phyloP scores from a whole-genome alignment of 495 filamentous ascomycete species.

The Filosporella fistucella region DNA sequence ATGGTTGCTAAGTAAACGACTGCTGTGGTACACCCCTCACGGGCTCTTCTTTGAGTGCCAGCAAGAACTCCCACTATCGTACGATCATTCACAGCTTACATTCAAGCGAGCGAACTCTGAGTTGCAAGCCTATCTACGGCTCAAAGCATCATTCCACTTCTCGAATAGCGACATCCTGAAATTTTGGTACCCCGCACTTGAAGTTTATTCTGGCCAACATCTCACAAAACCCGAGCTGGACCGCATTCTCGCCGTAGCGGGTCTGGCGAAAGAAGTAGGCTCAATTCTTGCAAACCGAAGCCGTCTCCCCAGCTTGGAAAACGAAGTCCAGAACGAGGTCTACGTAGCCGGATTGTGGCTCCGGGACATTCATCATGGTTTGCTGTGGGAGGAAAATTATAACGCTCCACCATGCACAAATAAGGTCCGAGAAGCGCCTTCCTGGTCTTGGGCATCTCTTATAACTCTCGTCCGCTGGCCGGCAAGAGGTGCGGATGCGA shows the following conservation, averaged over 20 bases:
- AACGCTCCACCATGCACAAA: neutral
- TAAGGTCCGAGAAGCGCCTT: neutral
- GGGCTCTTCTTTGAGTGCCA: neutral
- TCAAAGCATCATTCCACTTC: slow-evolving; percentile 2
- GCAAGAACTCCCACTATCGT: neutral
- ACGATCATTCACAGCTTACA: neutral
- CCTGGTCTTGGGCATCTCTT: neutral
- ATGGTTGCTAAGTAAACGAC: neutral
- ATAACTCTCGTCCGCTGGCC: neutral
- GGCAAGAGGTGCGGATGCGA: neutral
- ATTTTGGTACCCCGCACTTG: neutral
- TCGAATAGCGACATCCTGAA: neutral
- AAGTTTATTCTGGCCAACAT: neutral
- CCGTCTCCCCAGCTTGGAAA: neutral
- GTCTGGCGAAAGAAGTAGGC: neutral
- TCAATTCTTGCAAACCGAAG: neutral
- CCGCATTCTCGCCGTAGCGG: neutral
- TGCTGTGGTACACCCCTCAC: neutral
- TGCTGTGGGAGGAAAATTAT: slow-evolving; percentile 1
- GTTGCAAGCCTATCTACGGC: neutral
- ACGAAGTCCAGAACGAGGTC: neutral
- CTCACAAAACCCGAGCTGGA: neutral
- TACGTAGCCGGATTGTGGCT: slow-evolving; percentile 1
- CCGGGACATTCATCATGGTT: neutral
- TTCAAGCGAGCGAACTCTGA: neutral